Evolutionary conservation across 345 rosid species (phyloP).

Genomic region (Trapa bicornis): DNA sequence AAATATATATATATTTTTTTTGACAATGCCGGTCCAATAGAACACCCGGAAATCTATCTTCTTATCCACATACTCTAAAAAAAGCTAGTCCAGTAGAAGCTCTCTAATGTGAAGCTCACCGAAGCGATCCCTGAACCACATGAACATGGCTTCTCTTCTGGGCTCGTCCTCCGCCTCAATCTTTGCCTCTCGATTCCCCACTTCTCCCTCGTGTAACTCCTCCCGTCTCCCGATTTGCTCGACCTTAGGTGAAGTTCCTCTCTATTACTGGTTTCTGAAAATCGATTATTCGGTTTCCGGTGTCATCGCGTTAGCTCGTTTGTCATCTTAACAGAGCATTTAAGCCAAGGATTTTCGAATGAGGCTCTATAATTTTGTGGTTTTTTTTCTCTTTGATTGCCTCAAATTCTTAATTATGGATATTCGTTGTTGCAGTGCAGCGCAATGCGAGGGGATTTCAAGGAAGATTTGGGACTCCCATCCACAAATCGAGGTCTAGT

Average conservation of each 20-base stretch:
- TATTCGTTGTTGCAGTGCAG: slow-evolving; percentile 31
- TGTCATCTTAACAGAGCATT: not conserved
- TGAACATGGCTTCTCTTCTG: slow-evolving; percentile 55
- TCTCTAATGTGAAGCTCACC: not conserved
- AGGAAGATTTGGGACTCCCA: slow-evolving; percentile 36
- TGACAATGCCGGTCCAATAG: no score
- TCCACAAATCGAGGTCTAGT: slow-evolving; percentile 35
- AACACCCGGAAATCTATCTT: slow-evolving; percentile 23
- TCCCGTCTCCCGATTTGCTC: slow-evolving; percentile 23
- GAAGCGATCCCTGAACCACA: slow-evolving; percentile 3
- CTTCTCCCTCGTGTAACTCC: slow-evolving; percentile 33
- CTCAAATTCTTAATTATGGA: no score
- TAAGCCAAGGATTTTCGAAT: not conserved
- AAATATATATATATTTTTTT: no score
- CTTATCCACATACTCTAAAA: slow-evolving; percentile 45
- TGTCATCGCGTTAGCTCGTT: not conserved
- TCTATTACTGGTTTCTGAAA: not conserved
- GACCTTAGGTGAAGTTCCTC: not conserved
- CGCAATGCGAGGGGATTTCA: slow-evolving; percentile 26
- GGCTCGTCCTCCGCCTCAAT: slow-evolving; percentile 49
- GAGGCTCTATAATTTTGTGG: not conserved
- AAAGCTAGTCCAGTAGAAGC: slow-evolving; percentile 15
- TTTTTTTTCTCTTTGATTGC: no score
- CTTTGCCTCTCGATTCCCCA: slow-evolving; percentile 41
- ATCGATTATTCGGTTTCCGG: slow-evolving; percentile 7